Percentiles rank a stretch among this genome's conserved stretches.
Conservation (phyloP, 805 yeast species). For the Yarrowia keelungensis region DNA sequence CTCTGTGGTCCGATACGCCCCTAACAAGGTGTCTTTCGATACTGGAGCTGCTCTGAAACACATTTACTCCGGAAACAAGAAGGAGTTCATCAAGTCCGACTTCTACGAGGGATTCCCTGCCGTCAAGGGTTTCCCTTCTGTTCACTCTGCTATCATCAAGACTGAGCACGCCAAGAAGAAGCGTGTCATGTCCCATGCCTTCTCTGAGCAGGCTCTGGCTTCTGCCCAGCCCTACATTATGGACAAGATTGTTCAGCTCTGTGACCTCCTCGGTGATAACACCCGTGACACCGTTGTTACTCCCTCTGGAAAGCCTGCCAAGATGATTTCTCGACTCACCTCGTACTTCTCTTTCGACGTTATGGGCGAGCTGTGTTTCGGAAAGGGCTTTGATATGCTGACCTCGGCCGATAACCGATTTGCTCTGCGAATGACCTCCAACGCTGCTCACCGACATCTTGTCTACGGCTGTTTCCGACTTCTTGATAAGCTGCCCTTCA, state of each 20-base stretch:
- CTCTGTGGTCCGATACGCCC: slow-evolving; percentile 41
- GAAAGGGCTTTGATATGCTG: slow-evolving; percentile 42
- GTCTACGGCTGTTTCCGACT: slow-evolving; percentile 40
- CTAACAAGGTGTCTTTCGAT: slow-evolving; percentile 41
- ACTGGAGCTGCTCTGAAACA: slow-evolving; percentile 40
- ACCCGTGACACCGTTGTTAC: slow-evolving; percentile 39
- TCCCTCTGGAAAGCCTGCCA: slow-evolving; percentile 39
- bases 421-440: slow-evolving; percentile 40
- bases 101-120: slow-evolving; percentile 43
- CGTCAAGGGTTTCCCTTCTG: slow-evolving; percentile 42
- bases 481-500: slow-evolving; percentile 40
- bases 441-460: slow-evolving; percentile 42
- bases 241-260: slow-evolving; percentile 40
- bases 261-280: slow-evolving; percentile 40
- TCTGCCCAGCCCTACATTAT: slow-evolving; percentile 41
- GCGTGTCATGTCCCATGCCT: slow-evolving; percentile 42
- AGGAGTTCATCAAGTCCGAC: slow-evolving; percentile 40
- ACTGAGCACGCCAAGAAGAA: slow-evolving; percentile 41
- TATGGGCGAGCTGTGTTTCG: slow-evolving; percentile 43
- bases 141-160: slow-evolving; percentile 41
- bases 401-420: slow-evolving; percentile 40
- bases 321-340: slow-evolving; percentile 41
- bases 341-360: slow-evolving; percentile 41
- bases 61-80: slow-evolving; percentile 40
- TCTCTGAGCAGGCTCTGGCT: slow-evolving; percentile 40